phyloP scores from a whole-genome alignment of 306 rosid genomes.

The Lotus japonicus region DNA sequence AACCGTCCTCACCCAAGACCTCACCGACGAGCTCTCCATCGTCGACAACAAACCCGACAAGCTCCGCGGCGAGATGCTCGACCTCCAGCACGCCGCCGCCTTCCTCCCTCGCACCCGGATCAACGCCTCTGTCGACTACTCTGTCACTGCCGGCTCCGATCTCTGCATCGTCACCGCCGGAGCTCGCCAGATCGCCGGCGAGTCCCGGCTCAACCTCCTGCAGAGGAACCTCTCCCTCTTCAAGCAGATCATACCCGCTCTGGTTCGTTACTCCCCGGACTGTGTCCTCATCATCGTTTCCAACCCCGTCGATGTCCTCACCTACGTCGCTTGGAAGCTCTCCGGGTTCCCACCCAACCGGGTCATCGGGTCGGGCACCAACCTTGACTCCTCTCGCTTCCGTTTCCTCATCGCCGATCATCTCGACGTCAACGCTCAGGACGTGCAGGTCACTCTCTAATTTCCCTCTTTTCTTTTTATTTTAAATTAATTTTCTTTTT shows the following conservation, averaged over 20 bases:
- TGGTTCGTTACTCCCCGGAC: slow-evolving; percentile 49
- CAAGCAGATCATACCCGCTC: slow-evolving; percentile 47
- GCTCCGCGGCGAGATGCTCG: slow-evolving; percentile 94
- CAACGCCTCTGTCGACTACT: slow-evolving; percentile 57
- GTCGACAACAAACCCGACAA: slow-evolving; percentile 64
- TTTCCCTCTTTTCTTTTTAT: not conserved
- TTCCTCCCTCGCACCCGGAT: slow-evolving; percentile 88
- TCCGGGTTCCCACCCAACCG: slow-evolving; percentile 81
- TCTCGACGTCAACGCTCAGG: slow-evolving; percentile 90
- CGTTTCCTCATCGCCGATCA: slow-evolving; percentile 86
- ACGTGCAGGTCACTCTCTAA: slow-evolving; percentile 63
- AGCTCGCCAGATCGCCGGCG: slow-evolving; percentile 64
- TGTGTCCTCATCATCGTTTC: slow-evolving; percentile 60
- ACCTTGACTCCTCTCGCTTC: slow-evolving; percentile 83
- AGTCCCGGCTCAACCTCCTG: slow-evolving; percentile 70
- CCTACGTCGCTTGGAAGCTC: slow-evolving; percentile 82
- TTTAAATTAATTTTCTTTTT: too few species aligned
- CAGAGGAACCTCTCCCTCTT: slow-evolving; percentile 66
- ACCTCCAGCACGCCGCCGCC: slow-evolving; percentile 88
- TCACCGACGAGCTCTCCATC: slow-evolving; percentile 74
- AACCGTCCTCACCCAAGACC: slow-evolving; percentile 80
- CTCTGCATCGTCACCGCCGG: slow-evolving; percentile 86
- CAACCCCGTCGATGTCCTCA: slow-evolving; percentile 76
- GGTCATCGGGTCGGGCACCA: slow-evolving; percentile 85
- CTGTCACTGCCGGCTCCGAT: slow-evolving; percentile 61